Conservation (phyloP, 495 filamentous ascomycete species). For the Cercophora newfieldiana region DNA sequence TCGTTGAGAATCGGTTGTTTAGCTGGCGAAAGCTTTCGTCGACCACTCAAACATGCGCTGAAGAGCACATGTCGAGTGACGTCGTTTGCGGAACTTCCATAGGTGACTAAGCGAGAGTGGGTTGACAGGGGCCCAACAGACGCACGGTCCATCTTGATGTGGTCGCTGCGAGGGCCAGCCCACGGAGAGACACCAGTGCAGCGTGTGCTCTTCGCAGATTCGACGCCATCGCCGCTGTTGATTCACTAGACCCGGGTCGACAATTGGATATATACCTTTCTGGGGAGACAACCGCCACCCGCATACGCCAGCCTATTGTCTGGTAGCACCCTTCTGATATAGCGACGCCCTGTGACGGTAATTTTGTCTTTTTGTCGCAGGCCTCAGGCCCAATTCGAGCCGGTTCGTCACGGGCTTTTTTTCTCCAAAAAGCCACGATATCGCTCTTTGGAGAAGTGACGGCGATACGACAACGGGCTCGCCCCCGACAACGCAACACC, state of each 20-base stretch:
- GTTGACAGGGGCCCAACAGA: neutral
- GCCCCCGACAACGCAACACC: neutral
- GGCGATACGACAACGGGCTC: neutral
- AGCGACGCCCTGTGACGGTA: neutral
- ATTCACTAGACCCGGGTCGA: neutral
- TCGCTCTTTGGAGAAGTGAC: neutral
- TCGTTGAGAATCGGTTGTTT: neutral
- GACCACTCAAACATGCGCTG: neutral
- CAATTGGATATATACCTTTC: neutral
- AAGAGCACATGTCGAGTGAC: slow-evolving; percentile 1
- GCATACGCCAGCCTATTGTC: neutral
- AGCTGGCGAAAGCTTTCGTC: neutral
- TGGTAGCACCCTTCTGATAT: neutral
- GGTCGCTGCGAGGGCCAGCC: slow-evolving; percentile 5
- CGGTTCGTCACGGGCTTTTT: neutral
- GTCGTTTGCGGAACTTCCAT: slow-evolving; percentile 3
- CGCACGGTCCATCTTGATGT: neutral
- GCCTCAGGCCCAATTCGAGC: neutral
- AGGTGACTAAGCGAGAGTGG: neutral
- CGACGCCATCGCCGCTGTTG: neutral
- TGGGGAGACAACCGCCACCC: neutral
- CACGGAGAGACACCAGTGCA: neutral
- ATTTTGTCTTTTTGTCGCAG: slow-evolving; percentile 4
- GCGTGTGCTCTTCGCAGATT: slow-evolving; percentile 4
- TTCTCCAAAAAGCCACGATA: slow-evolving; percentile 16